Evolutionary conservation across 2,329 filamentous ascomycete genomes (phyloP).

Genomic region (Venturia pyrina): DNA sequence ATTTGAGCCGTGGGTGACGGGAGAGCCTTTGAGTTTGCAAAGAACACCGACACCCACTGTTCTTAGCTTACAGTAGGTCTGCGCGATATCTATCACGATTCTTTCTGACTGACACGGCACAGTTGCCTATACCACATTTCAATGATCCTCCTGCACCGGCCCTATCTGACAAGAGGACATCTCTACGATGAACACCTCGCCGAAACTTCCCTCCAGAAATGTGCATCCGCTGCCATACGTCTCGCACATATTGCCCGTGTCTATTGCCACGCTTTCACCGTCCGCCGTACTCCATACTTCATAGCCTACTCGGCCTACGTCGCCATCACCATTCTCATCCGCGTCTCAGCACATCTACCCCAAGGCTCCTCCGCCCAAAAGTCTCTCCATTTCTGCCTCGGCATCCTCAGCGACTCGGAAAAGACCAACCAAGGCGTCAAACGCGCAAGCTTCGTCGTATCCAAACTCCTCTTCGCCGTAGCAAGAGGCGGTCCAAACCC

Average conservation of each 20-base stretch:
- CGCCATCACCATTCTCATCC: conserved; percentile 9
- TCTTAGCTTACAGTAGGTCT: conserved; percentile 7
- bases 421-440: conserved; percentile 10
- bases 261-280: conserved; percentile 10
- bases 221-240: conserved; percentile 4
- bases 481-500: conserved; percentile 8
- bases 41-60: conserved; percentile 10
- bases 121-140: conserved; percentile 11
- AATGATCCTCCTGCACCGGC: conserved; percentile 11
- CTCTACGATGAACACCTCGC: conserved; percentile 7
- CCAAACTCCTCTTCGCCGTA: conserved; percentile 8
- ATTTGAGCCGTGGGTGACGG: conserved; percentile 9
- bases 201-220: neutral
- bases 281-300: conserved; percentile 9
- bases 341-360: neutral
- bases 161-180: conserved; percentile 10
- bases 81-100: neutral
- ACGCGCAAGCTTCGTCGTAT: conserved; percentile 7
- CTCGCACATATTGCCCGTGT: conserved; percentile 6
- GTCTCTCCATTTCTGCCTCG: conserved; percentile 1
- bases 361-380: neutral
- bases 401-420: conserved; percentile 3
- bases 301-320: conserved; percentile 11
- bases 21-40: neutral
- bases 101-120: neutral